phyloP scores from a whole-genome alignment of 2,329 filamentous ascomycete species.

The Pseudopithomyces chartarum region DNA sequence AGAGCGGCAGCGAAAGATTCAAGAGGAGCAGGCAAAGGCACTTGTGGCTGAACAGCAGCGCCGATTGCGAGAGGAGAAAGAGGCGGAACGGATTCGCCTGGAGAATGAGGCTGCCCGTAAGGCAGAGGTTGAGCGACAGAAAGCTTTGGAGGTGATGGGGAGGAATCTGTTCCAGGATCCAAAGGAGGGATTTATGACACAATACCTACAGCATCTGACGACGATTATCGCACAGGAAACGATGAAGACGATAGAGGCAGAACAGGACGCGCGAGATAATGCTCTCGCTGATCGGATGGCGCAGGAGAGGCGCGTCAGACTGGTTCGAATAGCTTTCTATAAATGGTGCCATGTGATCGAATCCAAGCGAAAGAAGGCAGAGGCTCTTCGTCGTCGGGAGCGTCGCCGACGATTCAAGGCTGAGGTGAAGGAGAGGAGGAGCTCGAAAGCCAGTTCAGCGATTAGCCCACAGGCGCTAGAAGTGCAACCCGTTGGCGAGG shows the following conservation, averaged over 20 bases:
- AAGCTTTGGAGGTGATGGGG: conserved; percentile 41
- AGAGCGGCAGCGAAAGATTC: conserved; percentile 19
- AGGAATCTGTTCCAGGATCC: conserved; percentile 44
- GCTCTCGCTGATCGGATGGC: conserved; percentile 25
- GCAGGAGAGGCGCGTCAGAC: conserved; percentile 18
- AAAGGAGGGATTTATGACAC: conserved; percentile 49
- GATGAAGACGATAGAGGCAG: conserved; percentile 38
- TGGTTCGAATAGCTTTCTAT: conserved; percentile 26
- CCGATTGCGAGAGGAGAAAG: conserved; percentile 16
- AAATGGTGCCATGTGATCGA: conserved; percentile 29
- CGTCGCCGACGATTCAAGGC: conserved; percentile 29
- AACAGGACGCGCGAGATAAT: conserved; percentile 35
- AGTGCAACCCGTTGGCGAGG: background rate
- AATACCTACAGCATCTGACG: conserved; percentile 50
- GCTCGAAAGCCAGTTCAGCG: background rate
- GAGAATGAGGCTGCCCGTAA: conserved; percentile 5
- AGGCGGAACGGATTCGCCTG: conserved; percentile 6
- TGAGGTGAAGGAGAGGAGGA: background rate
- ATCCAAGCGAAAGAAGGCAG: conserved; percentile 29
- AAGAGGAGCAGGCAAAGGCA: conserved; percentile 10
- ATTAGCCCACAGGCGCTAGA: background rate
- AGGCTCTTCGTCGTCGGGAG: conserved; percentile 29
- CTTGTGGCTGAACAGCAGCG: conserved; percentile 23
- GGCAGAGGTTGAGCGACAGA: conserved; percentile 18
- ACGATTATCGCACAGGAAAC: conserved; percentile 40